Base-by-base conservation (phyloP, 768 basidiomycete genomes). In the Podaxis pistillaris region DNA sequence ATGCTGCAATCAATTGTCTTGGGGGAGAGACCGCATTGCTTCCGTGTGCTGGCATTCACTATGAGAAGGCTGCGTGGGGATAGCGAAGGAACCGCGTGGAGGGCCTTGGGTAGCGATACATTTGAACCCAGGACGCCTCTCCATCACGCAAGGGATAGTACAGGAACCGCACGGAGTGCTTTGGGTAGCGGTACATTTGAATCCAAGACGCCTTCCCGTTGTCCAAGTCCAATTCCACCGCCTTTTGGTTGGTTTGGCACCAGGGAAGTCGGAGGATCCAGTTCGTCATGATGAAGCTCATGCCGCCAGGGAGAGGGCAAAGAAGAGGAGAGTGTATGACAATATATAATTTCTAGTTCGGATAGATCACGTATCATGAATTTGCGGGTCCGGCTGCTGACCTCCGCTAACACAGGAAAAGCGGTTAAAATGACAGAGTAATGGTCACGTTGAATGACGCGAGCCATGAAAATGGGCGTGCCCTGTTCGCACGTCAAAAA, bases 251-350 rank as follows among this genome's bases (percentile, higher is more conserved):
- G 28, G 28, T 28, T 28, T 7, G n/a, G n/a, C 41, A 17, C 41
- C 41, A 13, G 13, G 28, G 0, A 28, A 3, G 28, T 4, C 28
- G 28, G 5, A 28, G 28, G 28, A 7, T 28, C 5, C 28, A 7
- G 28, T 46, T 30, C 24, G 58, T 58, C 12, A 57, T 59, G n/a
- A 53, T 52, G 40, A 63, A 63, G 38, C 58, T 63, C 57, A 28
- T 7, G 28, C 28, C 5, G 28, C 28, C 28, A 28, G 28, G 28
- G 28, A 28, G 28, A 28, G 28, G 28, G 5, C 7, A 7, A 28
- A 28, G 7, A 28, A 28, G 28, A 28, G 28, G 28, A 28, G 28
- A 28, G 28, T 28, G 28, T 28, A 28, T 28, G 28, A 4, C 28
- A 28, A 28, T 28, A 4, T 28, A 28, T 28, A 7, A 28, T 5